Conservation (phyloP, 1,139 yeast genomes). For the Blastobotrys ciferrii region DNA sequence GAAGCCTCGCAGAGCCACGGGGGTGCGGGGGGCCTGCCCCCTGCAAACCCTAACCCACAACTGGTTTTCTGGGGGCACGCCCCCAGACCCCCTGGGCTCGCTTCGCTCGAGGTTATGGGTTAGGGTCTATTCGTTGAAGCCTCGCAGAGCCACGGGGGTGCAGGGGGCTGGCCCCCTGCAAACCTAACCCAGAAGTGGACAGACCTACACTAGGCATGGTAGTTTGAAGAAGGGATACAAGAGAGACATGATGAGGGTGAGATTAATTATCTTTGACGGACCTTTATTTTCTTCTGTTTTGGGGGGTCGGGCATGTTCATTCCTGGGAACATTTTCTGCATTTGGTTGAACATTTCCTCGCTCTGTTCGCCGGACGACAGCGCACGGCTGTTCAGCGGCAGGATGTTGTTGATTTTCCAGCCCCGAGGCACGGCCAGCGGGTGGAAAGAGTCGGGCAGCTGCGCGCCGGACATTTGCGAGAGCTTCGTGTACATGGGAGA, state of each 20-base stretch:
- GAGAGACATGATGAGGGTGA: neutral
- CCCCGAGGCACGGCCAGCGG: conserved; percentile 79
- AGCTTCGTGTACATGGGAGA: conserved; percentile 49
- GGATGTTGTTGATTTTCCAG: conserved; percentile 77
- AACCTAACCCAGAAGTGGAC: too few relatives aligned
- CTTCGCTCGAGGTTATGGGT: too few relatives aligned
- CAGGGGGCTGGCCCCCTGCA: too few relatives aligned
- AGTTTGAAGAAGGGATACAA: too few relatives aligned
- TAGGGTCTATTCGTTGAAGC: too few relatives aligned
- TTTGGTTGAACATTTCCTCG: conserved; percentile 54
- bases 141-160: too few relatives aligned
- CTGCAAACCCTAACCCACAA: too few relatives aligned
- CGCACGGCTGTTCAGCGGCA: conserved; percentile 79
- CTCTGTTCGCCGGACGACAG: conserved; percentile 84
- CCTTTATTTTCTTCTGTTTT: conserved; percentile 31
- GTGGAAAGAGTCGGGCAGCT: conserved; percentile 51
- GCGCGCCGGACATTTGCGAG: conserved; percentile 41
- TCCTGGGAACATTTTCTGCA: conserved; percentile 36
- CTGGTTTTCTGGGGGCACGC: too few relatives aligned
- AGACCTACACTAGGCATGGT: too few relatives aligned
- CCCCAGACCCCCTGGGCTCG: too few relatives aligned
- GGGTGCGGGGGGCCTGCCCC: too few relatives aligned
- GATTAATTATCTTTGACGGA: conserved; percentile 17
- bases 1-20: too few relatives aligned
- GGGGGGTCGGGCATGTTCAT: conserved; percentile 27